Evolutionary conservation across 2,329 filamentous ascomycete genomes (phyloP).

Genomic region (Grosmannia serpens): DNA sequence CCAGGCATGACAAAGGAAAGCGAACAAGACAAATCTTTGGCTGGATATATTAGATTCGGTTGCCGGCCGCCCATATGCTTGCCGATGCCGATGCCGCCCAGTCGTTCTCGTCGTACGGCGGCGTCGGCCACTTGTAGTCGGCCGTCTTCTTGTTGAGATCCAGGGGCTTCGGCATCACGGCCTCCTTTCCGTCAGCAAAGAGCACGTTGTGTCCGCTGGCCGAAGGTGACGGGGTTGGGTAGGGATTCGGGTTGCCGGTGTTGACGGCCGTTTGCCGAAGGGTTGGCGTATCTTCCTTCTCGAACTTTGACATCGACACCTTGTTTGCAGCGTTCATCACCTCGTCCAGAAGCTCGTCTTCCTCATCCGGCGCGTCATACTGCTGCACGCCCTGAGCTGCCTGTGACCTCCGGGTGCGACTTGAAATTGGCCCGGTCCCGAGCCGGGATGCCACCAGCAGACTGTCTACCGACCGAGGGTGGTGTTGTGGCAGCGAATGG

Average conservation of each 20-base stretch:
- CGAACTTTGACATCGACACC: slow-evolving; percentile 57
- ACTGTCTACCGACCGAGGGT: slow-evolving; percentile 53
- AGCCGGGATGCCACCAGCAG: slow-evolving; percentile 42
- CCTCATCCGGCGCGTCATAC: slow-evolving; percentile 92
- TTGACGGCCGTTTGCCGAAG: slow-evolving; percentile 56
- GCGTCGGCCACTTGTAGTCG: slow-evolving; percentile 77
- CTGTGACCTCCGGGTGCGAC: slow-evolving; percentile 68
- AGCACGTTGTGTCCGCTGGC: slow-evolving; percentile 69
- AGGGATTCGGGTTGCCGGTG: slow-evolving; percentile 47
- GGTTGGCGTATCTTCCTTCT: slow-evolving; percentile 36
- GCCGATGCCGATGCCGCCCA: slow-evolving; percentile 78
- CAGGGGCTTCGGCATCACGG: slow-evolving; percentile 57
- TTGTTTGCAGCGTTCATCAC: slow-evolving; percentile 66
- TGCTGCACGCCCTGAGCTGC: slow-evolving; percentile 65
- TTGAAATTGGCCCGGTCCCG: slow-evolving; percentile 53
- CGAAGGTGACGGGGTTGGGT: slow-evolving; percentile 61
- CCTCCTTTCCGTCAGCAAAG: slow-evolving; percentile 56
- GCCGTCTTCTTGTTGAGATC: slow-evolving; percentile 50
- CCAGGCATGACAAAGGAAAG: not conserved
- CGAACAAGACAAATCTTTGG: slow-evolving; percentile 1
- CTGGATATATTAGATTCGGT: slow-evolving; percentile 38
- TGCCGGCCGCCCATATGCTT: slow-evolving; percentile 66
- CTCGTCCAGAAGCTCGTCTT: slow-evolving; percentile 91
- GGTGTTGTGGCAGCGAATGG: slow-evolving; percentile 52
- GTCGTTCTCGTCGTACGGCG: slow-evolving; percentile 86